Evolutionary conservation across 805 yeast species (phyloP).

Genomic region (Candida ortonii): DNA sequence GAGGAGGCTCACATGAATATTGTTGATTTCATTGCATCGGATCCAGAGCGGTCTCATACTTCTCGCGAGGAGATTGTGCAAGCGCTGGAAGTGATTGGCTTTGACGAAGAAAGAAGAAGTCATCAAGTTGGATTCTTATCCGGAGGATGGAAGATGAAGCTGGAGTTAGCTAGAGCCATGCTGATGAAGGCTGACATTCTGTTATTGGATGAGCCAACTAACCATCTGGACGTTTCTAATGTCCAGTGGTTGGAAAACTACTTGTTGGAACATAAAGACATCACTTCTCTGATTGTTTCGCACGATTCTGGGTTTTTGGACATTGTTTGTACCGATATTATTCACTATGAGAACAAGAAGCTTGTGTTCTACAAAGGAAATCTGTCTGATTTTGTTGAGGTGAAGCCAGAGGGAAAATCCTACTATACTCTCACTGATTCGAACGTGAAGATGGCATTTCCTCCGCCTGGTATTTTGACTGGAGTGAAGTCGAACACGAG

Average conservation of each 20-base stretch:
- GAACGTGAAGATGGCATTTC: slow-evolving; percentile 95
- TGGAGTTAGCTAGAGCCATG: slow-evolving; percentile 98
- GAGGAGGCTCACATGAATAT: slow-evolving; percentile 88
- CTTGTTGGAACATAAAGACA: slow-evolving; percentile 73
- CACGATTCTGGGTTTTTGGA: slow-evolving; percentile 98
- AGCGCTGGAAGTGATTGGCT: slow-evolving; percentile 85
- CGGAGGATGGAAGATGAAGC: slow-evolving; percentile 99
- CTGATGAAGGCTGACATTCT: slow-evolving; percentile 94
- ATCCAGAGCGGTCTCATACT: slow-evolving; percentile 70
- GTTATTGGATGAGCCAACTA: slow-evolving; percentile 95
- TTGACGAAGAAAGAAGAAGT: slow-evolving; percentile 82
- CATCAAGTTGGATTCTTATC: slow-evolving; percentile 93
- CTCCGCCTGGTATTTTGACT: slow-evolving; percentile 96
- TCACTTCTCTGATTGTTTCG: slow-evolving; percentile 92
- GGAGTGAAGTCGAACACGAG: slow-evolving; percentile 95
- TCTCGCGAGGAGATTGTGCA: slow-evolving; percentile 66
- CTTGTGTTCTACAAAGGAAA: slow-evolving; percentile 95
- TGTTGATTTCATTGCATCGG: slow-evolving; percentile 83
- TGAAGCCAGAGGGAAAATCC: slow-evolving; percentile 93
- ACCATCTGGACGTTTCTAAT: slow-evolving; percentile 92
- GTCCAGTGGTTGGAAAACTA: slow-evolving; percentile 94
- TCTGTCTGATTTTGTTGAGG: slow-evolving; percentile 85
- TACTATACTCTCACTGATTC: slow-evolving; percentile 92
- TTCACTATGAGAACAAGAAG: slow-evolving; percentile 93
- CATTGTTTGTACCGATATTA: slow-evolving; percentile 92